A percentile compares a stretch with the other conserved stretches of the same genome.
Evolutionary conservation across 352 stramenopile genomes (phyloP).

Genomic region (Phytophthora tubulina): DNA sequence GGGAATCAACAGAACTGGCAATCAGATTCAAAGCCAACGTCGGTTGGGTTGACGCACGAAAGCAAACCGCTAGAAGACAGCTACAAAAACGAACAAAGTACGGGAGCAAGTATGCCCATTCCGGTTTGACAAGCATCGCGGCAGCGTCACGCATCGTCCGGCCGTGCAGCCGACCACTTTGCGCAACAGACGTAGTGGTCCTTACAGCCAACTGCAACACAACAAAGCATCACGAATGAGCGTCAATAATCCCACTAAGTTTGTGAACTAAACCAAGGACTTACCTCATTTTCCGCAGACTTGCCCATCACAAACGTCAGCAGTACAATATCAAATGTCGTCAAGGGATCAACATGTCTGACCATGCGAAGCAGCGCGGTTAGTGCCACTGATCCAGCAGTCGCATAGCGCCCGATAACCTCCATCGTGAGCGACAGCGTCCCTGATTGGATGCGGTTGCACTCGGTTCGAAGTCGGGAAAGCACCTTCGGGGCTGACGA

Average conservation of each 20-base stretch:
- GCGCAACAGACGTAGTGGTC: conserved; percentile 49
- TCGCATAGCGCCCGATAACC: conserved; percentile 71
- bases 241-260: neutral
- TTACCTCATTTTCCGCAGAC: conserved; percentile 72
- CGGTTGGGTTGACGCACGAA: conserved; percentile 44
- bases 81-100: conserved; percentile 68
- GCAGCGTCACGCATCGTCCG: conserved; percentile 44
- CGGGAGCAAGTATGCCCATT: conserved; percentile 56
- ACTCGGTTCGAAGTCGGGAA: conserved; percentile 65
- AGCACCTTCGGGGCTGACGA: conserved; percentile 57
- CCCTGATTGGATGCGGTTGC: conserved; percentile 60
- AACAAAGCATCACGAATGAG: conserved; percentile 8
- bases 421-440: conserved; percentile 71
- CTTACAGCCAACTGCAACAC: conserved; percentile 51
- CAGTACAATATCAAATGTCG: conserved; percentile 69
- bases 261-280: neutral
- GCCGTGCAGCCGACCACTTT: conserved; percentile 48
- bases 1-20: conserved; percentile 44
- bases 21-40: conserved; percentile 54
- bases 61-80: conserved; percentile 59
- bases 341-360: conserved; percentile 54
- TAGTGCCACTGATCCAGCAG: conserved; percentile 57
- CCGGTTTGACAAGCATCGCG: conserved; percentile 45
- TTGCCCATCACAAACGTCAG: conserved; percentile 71
- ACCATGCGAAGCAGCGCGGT: conserved; percentile 59